phyloP scores from a whole-genome alignment of 345 rosid genomes.

The Moringa oleifera region DNA sequence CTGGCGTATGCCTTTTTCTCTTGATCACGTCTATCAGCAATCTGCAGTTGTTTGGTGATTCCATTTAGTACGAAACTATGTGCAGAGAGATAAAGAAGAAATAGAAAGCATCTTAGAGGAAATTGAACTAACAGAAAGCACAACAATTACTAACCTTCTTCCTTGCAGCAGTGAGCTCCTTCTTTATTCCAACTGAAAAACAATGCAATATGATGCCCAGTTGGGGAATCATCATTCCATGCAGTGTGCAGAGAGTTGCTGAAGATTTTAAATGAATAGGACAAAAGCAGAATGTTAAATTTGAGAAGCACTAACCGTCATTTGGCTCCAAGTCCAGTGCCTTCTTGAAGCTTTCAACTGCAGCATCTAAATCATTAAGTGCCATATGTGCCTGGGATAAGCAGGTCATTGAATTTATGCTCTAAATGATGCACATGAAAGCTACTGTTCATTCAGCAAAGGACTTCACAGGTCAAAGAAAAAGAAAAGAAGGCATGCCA shows the following conservation, averaged over 20 bases:
- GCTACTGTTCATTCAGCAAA: neutral
- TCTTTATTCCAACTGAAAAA: constrained; percentile 28
- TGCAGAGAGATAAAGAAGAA: neutral
- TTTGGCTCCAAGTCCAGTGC: constrained; percentile 61
- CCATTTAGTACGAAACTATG: neutral
- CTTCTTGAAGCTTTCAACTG: constrained; percentile 59
- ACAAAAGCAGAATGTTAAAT: no score
- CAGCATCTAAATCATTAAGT: constrained; percentile 55
- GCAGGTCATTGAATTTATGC: neutral
- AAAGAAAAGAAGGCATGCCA: neutral
- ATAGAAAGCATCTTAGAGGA: neutral
- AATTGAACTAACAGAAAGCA: neutral
- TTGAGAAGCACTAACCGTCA: constrained; percentile 32
- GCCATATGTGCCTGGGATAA: constrained; percentile 49
- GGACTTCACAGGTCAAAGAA: neutral
- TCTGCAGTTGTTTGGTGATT: constrained; percentile 14
- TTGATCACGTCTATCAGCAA: constrained; percentile 24
- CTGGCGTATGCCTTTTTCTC: constrained; percentile 30
- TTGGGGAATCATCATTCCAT: neutral
- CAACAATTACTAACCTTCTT: constrained; percentile 21
- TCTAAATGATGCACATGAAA: neutral
- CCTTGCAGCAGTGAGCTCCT: constrained; percentile 28
- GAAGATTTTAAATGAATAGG: no score
- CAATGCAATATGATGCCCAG: neutral
- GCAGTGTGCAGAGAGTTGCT: neutral